Base-by-base conservation (phyloP, 768 basidiomycete genomes). In the Boletus tylopilopsis region DNA sequence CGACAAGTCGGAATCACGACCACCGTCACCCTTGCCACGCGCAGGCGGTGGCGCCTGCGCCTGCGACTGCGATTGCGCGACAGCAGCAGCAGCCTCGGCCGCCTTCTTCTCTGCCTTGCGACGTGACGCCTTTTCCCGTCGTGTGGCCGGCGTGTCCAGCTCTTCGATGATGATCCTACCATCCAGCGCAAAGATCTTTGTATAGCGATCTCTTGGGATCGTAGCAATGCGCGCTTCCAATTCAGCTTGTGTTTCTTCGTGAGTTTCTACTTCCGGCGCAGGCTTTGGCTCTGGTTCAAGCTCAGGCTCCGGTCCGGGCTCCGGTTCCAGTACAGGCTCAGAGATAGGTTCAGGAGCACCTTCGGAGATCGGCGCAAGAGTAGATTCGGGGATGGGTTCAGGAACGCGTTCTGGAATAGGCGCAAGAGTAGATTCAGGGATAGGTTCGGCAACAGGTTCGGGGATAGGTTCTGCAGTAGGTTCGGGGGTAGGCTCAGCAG, bases 101-200 rank as follows among this genome's bases (percentile, higher is more conserved):
- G 42, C 42, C 36, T 0, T 8, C 34, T 67, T 66, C 48, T 70
- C 66, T n/a, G 60, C 74, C 60, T 77, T 81, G 43, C 67, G 71
- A 8, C 74, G 72, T 50, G 69, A 64, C 18, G 72, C 73, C 66
- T 83, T 86, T 64, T 80, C 75, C 42, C 78, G 74, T 5, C 87
- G 79, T 34, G 78, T 83, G 4, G 76, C 76, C 30, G 87, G 87
- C 6, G 87, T 84, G 58, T 88, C 87, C 21, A 89, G 71, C 51
- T 81, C 79, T 60, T 90, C 86, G 48, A 89, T 78, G 47, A 87
- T 77, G 40, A 84, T 73, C 49, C 68, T 73, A n/a, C 78, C 77
- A 37, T 70, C 69, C n/a, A 75, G 68, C 8, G 63, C 51, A 36
- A 64, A 55, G 6, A 68, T 56, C 21, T 63, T 67, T 16, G 63